Evolutionary conservation across 345 rosid genomes (phyloP).

Genomic region (Carallia pectinifolia): DNA sequence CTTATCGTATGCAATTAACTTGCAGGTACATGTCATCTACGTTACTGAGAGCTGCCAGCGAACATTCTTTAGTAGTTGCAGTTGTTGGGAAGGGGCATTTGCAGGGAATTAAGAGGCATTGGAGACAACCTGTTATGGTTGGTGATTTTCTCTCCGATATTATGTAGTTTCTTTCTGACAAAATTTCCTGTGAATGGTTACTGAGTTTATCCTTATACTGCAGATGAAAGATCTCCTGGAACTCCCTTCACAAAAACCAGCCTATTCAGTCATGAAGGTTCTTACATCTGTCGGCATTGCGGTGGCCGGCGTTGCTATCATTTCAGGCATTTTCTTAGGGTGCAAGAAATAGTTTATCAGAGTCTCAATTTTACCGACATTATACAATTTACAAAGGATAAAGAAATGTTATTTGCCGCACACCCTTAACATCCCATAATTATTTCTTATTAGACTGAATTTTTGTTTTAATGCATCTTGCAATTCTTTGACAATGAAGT

Average conservation of each 20-base stretch:
- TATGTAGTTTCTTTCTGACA: no score
- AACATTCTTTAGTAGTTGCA: slow-evolving; percentile 82
- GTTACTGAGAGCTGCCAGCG: slow-evolving; percentile 63
- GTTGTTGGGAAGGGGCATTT: slow-evolving; percentile 99
- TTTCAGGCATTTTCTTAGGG: slow-evolving; percentile 59
- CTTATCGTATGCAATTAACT: background rate
- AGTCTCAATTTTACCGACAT: background rate
- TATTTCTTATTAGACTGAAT: no score
- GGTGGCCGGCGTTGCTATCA: slow-evolving; percentile 66
- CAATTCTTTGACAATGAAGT: no score
- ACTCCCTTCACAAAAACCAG: slow-evolving; percentile 51
- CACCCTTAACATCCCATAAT: no score
- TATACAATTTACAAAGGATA: no score
- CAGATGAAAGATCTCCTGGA: slow-evolving; percentile 72
- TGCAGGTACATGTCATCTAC: slow-evolving; percentile 84
- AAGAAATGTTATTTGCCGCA: no score
- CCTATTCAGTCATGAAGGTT: slow-evolving; percentile 45
- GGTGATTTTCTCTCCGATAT: slow-evolving; percentile 13
- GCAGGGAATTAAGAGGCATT: slow-evolving; percentile 75
- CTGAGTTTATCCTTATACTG: slow-evolving; percentile 9
- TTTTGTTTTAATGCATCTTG: no score
- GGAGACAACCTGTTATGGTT: slow-evolving; percentile 81
- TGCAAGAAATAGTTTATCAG: slow-evolving; percentile 43
- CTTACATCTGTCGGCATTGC: slow-evolving; percentile 64
- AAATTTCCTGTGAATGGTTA: background rate